Evolutionary conservation across 495 filamentous ascomycete species (phyloP).

Genomic region (Penicillium atrosanguineum): DNA sequence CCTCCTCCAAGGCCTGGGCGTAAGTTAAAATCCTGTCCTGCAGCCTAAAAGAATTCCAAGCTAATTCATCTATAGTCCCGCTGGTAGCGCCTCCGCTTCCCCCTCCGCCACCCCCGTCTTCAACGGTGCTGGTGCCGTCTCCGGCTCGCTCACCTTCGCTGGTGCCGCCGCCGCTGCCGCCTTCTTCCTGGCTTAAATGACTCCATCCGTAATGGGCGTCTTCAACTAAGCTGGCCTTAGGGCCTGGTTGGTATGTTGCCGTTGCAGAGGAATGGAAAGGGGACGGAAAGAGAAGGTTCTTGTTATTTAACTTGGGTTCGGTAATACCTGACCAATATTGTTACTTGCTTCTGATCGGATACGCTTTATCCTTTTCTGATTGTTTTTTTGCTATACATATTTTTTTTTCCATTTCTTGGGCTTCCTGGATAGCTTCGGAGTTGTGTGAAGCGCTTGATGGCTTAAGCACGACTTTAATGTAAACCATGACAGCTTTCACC

Average conservation of each 20-base stretch:
- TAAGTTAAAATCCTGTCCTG: slow-evolving; percentile 14
- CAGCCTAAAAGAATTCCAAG: background rate
- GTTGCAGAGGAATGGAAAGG: slow-evolving; percentile 8
- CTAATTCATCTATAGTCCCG: slow-evolving; percentile 7
- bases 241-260: slow-evolving; percentile 1
- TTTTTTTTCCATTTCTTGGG: slow-evolving; percentile 26
- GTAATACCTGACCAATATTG: slow-evolving; percentile 23
- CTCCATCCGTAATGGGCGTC: slow-evolving; percentile 29
- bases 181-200: slow-evolving; percentile 54
- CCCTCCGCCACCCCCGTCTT: slow-evolving; percentile 36
- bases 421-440: slow-evolving; percentile 44
- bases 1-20: slow-evolving; percentile 1
- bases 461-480: slow-evolving; percentile 48
- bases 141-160: slow-evolving; percentile 48
- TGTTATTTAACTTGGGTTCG: slow-evolving; percentile 33
- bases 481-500: slow-evolving; percentile 46
- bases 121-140: slow-evolving; percentile 49
- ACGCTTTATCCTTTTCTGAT: slow-evolving; percentile 26
- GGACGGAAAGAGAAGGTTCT: slow-evolving; percentile 10
- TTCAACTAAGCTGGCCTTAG: slow-evolving; percentile 8
- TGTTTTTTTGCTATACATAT: slow-evolving; percentile 30
- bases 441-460: slow-evolving; percentile 44
- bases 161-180: slow-evolving; percentile 49
- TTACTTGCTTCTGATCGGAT: slow-evolving; percentile 31
- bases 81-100: slow-evolving; percentile 8